A percentile compares a stretch with the other conserved stretches of the same genome.
phyloP scores from a whole-genome alignment of 1,139 yeast genomes.

The Spathaspora sp. region DNA sequence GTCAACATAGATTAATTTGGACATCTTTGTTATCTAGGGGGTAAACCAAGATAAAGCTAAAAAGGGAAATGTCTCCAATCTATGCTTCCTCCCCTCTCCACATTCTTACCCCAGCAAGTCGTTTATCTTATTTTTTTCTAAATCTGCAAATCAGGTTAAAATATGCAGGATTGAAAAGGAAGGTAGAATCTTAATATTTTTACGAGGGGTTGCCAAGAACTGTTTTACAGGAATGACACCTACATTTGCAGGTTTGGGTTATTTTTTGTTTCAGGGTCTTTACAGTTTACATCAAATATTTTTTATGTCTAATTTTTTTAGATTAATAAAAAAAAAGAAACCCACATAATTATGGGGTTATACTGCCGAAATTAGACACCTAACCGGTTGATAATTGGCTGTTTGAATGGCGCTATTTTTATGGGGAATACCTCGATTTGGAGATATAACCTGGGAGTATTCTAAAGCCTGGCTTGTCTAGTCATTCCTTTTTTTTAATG shows the following conservation, averaged over 20 bases:
- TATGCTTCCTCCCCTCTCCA: not conserved
- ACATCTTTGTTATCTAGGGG: too few species aligned
- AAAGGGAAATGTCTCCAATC: too few species aligned
- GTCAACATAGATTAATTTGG: too few species aligned
- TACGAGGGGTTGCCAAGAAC: not conserved
- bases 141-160: not conserved
- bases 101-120: not conserved
- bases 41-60: too few species aligned
- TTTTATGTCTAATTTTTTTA: not conserved
- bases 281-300: not conserved
- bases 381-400: slow-evolving; percentile 2
- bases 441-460: not conserved
- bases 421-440: not conserved
- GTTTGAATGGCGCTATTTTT: slow-evolving; percentile 5
- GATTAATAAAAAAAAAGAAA: not conserved
- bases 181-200: not conserved
- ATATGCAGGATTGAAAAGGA: not conserved
- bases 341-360: not conserved
- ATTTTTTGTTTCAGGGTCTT: not conserved
- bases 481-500: too few species aligned
- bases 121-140: not conserved
- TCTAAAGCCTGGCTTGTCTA: too few species aligned
- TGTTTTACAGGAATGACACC: not conserved
- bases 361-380: not conserved
- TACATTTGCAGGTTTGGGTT: not conserved